Evolutionary conservation across 2,329 filamentous ascomycete genomes (phyloP), one percentile per base, ranked within the genome.

Genomic region (Dactylellina sp.): DNA sequence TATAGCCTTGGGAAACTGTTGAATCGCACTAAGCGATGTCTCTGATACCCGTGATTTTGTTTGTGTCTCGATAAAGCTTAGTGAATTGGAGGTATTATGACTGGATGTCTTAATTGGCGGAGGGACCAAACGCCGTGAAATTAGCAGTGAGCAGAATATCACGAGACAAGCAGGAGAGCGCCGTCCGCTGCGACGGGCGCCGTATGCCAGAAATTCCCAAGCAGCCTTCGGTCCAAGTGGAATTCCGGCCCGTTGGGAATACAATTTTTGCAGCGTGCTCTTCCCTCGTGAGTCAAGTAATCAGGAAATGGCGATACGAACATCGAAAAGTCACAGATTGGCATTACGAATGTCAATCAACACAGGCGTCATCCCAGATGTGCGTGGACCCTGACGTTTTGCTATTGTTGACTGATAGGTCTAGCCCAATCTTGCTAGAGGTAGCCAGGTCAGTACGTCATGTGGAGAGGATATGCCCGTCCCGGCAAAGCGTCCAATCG

Each of bases 291-390:
- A 70, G 56, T 70, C 64, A 59, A 60, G 39, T 37, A 7, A 50
- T 28, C 7, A 20, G 57, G 39, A 60, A 60, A 39, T 42, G 42
- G 28, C 12, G 53, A 57, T 57, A 25, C 18, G 39, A 53, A 37
- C 32, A 70, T 61, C 25, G 64, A 49, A 62, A 61, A 53, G 55
- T 61, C 24, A 56, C 56, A 70, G 25, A 70, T 56, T 70, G 18
- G 64, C 56, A 70, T 70, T 55, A 70, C 64, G 56, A 70, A 70
- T 70, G 37, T 44, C 42, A 52, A 46, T 62, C 37, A 55, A 32
- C 25, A 47, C 16, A 24, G n/a, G 56, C 47, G 47, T 62, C 64
- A 56, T 50, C 42, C 44, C 42, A 42, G 32, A 44, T 3, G 16
- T 44, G 52, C 52, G 52, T 55, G 52, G 44, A 66, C 62, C 62